These are phyloP conservation scores for Hapsidospora chrysogenum DNA, from an alignment of 495 filamentous ascomycete species.

Conservation along the genomic window DNA sequence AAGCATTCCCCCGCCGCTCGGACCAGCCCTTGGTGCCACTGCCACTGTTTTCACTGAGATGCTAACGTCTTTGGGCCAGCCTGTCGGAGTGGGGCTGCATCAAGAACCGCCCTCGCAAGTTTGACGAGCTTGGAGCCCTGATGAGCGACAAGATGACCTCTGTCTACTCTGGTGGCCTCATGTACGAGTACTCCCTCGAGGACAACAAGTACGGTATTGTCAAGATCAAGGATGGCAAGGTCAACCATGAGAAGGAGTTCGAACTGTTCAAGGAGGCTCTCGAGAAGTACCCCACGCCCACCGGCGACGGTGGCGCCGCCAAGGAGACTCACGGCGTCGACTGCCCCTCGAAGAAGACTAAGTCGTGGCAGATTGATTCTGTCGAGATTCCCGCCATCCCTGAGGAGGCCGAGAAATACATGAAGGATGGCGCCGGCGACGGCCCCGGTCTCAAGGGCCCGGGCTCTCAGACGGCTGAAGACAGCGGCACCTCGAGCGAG, in stretches of 20 bases:
- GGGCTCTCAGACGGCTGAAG: slow-evolving; percentile 52
- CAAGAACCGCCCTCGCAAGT: slow-evolving; percentile 54
- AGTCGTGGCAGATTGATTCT: slow-evolving; percentile 55
- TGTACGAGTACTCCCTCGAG: slow-evolving; percentile 89
- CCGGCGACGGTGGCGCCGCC: slow-evolving; percentile 65
- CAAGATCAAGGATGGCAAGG: slow-evolving; percentile 35
- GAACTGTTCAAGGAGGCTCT: slow-evolving; percentile 48
- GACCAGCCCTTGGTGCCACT: slow-evolving; percentile 9
- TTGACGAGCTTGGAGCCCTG: slow-evolving; percentile 62
- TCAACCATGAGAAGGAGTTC: slow-evolving; percentile 42
- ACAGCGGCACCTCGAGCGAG: slow-evolving; percentile 32
- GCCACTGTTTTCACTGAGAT: slow-evolving; percentile 9
- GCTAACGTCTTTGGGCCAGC: slow-evolving; percentile 13
- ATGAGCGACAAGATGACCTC: slow-evolving; percentile 73
- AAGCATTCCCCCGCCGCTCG: slow-evolving; percentile 1
- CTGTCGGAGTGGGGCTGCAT: slow-evolving; percentile 89
- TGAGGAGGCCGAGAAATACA: slow-evolving; percentile 42
- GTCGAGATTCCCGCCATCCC: slow-evolving; percentile 63
- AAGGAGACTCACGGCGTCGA: slow-evolving; percentile 40
- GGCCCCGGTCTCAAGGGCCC: slow-evolving; percentile 53
- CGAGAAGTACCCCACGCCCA: slow-evolving; percentile 41
- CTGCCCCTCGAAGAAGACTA: slow-evolving; percentile 49
- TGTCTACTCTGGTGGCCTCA: slow-evolving; percentile 90
- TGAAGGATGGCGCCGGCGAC: slow-evolving; percentile 55
- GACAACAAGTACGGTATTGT: slow-evolving; percentile 64